Evolutionary conservation across 2,329 filamentous ascomycete species (phyloP), one percentile per base, ranked within the genome.

Genomic region (Lojkania enalia): DNA sequence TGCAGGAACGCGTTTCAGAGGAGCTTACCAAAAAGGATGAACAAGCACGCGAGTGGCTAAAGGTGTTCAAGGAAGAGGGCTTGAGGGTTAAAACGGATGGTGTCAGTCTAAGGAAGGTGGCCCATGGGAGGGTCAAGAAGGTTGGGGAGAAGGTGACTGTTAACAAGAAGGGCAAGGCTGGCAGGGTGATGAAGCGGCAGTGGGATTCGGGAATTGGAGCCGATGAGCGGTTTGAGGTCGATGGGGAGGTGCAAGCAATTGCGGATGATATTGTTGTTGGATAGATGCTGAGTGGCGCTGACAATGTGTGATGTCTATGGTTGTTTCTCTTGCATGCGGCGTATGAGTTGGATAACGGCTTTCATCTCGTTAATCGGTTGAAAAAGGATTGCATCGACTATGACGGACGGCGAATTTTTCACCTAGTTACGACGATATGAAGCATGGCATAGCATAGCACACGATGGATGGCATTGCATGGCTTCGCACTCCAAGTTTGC

Each of bases 41-140:
- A 21, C 37, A 55, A 11, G 54, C 66, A 11, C 56, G 58, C 13
- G 57, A 50, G 1, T 55, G 53, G 5, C 46, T 61, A 35, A 62
- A 61, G 51, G 64, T 61, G 21, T 63, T 70, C 60, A 64, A 66
- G 51, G 52, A 60, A 14, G 57, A 61, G 38, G 63, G 66, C 19
- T 40, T 71, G 1, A 55, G 61, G 27, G 49, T 69, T 37, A 62
- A 61, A 43, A 57, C 57, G 9, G 53, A 51, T 16, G 52, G 52
- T 15, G 44, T 57, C 1, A 54, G 65, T 25, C 46, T 69, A 16
- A 53, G 59, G 32, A 57, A 57, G 14, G 62, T 68, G 4, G 49
- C 48, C 4, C 57, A 45, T 13, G 63, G 66, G 42, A 66, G 65
- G 44, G 52, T 66, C 11, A 40, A 44, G 35, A 66, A 64, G 52